Evolutionary conservation across 2,329 filamentous ascomycete species (phyloP), one percentile per base, ranked within the genome.

Genomic region (Ceratocystis ficicola): DNA sequence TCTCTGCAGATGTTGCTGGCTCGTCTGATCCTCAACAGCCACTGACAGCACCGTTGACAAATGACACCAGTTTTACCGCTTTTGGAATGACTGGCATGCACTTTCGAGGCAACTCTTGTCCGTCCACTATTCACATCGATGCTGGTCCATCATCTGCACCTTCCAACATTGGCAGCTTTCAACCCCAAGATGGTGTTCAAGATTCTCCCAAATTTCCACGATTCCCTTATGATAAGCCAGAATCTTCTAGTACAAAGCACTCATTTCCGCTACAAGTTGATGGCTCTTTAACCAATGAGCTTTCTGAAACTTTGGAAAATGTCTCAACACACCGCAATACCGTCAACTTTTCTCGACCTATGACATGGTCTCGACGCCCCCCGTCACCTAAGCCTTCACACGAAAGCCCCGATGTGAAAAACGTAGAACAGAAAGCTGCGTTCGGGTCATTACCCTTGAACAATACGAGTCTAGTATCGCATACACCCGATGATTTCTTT

Each of bases 141-240:
- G 81, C 84, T 0, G 85, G 85, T 0, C 85, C 86, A 10, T 86
- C 85, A 0, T 88, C 86, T 1, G 86, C 86, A 1, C 86, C 86
- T 0, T 83, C 84, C 10, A 41, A 41, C 15, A 41, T 41, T 7
- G 84, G 77, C 64, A 82, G 84, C 65, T 81, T 81, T 1, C 87
- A 84, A 83, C 76, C 77, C 7, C 77, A 81, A 66, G 77, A 79
- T 59, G 75, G 77, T 41, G 44, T 28, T 57, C 30, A 72, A 73
- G n/a, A 76, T 77, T 57, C 72, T 71, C 4, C 74, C 75, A 36
- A 76, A 73, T 41, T 74, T 74, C 61, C 75, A 75, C 17, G 75
- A 75, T 3, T 80, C 80, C 66, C 75, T 76, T 63, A 71, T 76
- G 50, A 72, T 73, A 22, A 60, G 55, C 32, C 22, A 28, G 15